Evolutionary conservation across 768 basidiomycete species (phyloP).

Genomic region (Leccinum rimulosum): DNA sequence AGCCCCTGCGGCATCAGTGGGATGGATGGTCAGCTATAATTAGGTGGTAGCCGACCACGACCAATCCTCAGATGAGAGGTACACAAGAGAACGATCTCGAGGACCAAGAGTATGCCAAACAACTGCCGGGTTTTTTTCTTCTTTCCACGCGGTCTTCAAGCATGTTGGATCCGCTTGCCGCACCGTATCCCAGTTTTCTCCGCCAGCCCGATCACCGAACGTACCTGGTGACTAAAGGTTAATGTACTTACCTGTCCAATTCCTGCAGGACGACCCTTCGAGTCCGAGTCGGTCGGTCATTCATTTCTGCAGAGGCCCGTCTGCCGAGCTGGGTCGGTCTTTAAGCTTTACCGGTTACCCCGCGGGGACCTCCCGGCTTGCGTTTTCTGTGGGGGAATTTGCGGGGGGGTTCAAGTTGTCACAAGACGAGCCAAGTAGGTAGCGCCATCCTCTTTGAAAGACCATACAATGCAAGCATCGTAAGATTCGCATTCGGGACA

Average conservation of each 20-base stretch:
- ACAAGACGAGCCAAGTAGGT: not conserved
- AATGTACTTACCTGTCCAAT: not conserved
- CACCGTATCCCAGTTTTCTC: not conserved
- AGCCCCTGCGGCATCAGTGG: too few relatives aligned
- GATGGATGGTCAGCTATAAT: too few relatives aligned
- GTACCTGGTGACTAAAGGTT: not conserved
- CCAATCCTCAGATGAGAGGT: too few relatives aligned
- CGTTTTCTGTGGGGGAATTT: not conserved
- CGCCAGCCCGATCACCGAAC: not conserved
- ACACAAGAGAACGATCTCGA: not conserved
- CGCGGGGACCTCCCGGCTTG: not conserved
- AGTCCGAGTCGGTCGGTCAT: not conserved
- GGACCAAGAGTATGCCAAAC: not conserved
- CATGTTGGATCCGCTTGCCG: not conserved
- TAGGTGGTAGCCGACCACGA: too few relatives aligned
- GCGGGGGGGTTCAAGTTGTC: not conserved
- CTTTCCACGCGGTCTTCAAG: not conserved
- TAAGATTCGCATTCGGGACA: not conserved
- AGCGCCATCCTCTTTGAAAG: not conserved
- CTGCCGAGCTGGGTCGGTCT: not conserved
- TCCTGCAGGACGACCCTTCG: not conserved
- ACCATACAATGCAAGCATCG: not conserved
- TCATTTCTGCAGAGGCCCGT: not conserved
- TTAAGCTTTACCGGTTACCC: not conserved
- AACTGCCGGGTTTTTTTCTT: not conserved